Evolutionary conservation across 192 early-diverging fungal species (phyloP), one percentile per base, ranked within the genome.

Genomic region (Backusella westeae): DNA sequence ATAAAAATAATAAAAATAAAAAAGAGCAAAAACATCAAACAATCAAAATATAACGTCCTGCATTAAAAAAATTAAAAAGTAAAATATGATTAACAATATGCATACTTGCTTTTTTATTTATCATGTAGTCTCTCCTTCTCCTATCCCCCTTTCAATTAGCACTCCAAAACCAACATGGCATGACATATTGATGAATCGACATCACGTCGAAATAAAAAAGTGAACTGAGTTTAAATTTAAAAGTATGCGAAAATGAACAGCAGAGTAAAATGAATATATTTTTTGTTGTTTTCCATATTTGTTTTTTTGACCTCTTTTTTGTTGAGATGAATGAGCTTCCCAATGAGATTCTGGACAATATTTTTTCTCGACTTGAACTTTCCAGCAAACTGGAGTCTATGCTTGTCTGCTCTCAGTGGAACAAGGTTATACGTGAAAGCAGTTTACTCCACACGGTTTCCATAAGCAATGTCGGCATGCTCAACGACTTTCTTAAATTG

Each of bases 391-490:
- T 63, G 10, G 56, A 63, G 26, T 23, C 56, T 29, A 63, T 29
- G 56, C 56, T 63, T 63, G 56, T 63, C 6, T 63, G 56, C 8
- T 29, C 21, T 29, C 56, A 29, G 23, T 63, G 56, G 56, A 63
- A 4, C 23, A 23, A 63, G 29, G 56, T 63, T 29, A 14, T 63
- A 29, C 56, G 21, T 63, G 56, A 63, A 29, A 10, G 56, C 56
- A 63, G 56, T 63, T 14, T 63, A 63, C 56, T 63, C 26, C 56
- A 63, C 23, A 63, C 56, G 23, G 26, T 63, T 14, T 26, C 56
- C 26, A 63, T 63, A 63, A 63, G 56, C 56, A 63, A 63, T 63
- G 56, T 63, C 56, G 12, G 10, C 56, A 63, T 63, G 56, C 56
- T 63, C 56, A 63, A 63, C 56, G 10, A 10, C 23, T 63, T 63